Evolutionary conservation across 768 basidiomycete genomes (phyloP).

Genomic region (Saitozyma sp.): DNA sequence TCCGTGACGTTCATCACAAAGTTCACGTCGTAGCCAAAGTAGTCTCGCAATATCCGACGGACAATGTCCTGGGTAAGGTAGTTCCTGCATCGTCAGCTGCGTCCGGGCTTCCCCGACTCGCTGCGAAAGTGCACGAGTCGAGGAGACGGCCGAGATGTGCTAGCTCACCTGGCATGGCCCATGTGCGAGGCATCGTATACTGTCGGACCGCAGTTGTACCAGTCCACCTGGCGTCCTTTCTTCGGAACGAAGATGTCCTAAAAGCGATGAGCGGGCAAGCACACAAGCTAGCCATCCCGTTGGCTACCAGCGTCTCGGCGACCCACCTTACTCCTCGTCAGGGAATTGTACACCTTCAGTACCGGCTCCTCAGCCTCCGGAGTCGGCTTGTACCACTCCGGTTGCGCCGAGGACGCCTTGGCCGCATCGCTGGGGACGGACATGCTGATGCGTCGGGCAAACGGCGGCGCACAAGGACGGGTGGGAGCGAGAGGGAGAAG

Average conservation of each 20-base stretch:
- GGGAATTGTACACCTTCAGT: constrained; percentile 85
- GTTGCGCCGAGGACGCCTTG: constrained; percentile 38
- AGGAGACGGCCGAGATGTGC: not conserved
- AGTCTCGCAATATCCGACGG: constrained; percentile 85
- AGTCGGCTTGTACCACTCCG: constrained; percentile 59
- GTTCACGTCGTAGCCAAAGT: constrained; percentile 95
- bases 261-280: not conserved
- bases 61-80: constrained; percentile 94
- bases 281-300: not conserved
- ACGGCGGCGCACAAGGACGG: not conserved
- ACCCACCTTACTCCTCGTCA: constrained; percentile 82
- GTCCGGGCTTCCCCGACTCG: not conserved
- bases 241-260: constrained; percentile 75
- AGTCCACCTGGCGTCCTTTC: constrained; percentile 57
- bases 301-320: not conserved
- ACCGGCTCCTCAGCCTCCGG: constrained; percentile 63
- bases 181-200: constrained; percentile 98
- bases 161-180: constrained; percentile 87
- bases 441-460: constrained; percentile 19
- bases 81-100: constrained; percentile 62
- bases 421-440: constrained; percentile 28
- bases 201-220: constrained; percentile 99
- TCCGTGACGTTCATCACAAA: constrained; percentile 99
- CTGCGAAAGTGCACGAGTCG: not conserved
- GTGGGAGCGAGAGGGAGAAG: constrained; percentile 1